Evolutionary conservation across 163 green algal species (phyloP), one percentile per base, ranked within the genome.

Genomic region (Chloromonas sp.): DNA sequence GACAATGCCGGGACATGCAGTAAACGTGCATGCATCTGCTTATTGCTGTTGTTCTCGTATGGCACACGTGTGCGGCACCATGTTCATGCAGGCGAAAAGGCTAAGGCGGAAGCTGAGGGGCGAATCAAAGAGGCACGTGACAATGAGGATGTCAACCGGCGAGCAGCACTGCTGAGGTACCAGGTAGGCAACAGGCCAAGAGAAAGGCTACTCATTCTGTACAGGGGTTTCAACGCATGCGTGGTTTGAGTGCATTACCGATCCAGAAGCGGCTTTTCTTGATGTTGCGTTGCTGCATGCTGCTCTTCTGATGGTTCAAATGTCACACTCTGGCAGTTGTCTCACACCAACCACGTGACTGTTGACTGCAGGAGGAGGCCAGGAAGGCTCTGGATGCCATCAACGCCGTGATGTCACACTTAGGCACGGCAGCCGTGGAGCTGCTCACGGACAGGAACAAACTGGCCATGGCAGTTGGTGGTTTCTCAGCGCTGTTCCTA

Each of bases 111-210:
- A 90, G 97, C 97, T 14, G 96, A 99, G 91, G 97, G 95, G 1
- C 89, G 96, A 61, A 95, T 95, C 71, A 90, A 93, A 84, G 86
- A 89, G 86, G 86, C 86, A 14, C 88, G 96, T 1, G 92, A 95
- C 86, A 99, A 98, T 87, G 96, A 98, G 89, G 97, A 99, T 89
- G 92, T 99, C 60, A 98, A 98, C 92, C 85, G 96, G 3, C 87
- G 94, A 71, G 87, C 91, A 74, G 91, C 88, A 36, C 71, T 94
- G 84, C 89, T 93, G 58, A 92, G 89, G 82, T 94, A 92, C 87
- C 87, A 91, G 81, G 91, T 74, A 11, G 66, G 66, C 66, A 74
- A 74, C 66, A 74, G 66, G 66, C 66, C 36, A 36, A 36, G 36
- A 36, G 36, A 36, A 36, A 36, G 36, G 36, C 36, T 36, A 36